Conservation (phyloP, 352 stramenopile genomes). For the Pythium vanterpoolii region DNA sequence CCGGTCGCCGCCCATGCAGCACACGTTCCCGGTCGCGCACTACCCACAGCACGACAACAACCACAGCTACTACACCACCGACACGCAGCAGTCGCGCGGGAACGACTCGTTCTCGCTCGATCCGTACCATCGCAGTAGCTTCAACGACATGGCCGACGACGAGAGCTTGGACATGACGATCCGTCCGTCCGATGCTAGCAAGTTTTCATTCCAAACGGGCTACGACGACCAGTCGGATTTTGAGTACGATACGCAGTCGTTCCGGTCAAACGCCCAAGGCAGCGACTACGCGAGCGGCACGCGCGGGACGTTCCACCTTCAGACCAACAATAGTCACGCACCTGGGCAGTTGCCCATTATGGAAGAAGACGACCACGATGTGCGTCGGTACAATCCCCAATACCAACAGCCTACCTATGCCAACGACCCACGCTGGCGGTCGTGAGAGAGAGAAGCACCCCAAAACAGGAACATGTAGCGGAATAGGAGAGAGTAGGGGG, state of each 20-base stretch:
- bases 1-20: slow-evolving; percentile 38
- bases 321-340: slow-evolving; percentile 19
- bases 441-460: background rate
- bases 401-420: background rate
- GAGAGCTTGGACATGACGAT: slow-evolving; percentile 35
- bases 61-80: background rate
- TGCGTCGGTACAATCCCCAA: slow-evolving; percentile 7
- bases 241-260: slow-evolving; percentile 56
- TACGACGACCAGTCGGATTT: slow-evolving; percentile 73
- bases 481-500: background rate
- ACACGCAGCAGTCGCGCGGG: background rate
- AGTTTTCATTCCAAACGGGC: slow-evolving; percentile 74
- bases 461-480: background rate
- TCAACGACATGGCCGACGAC: slow-evolving; percentile 59
- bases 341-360: slow-evolving; percentile 44
- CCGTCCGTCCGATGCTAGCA: slow-evolving; percentile 52
- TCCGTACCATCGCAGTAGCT: slow-evolving; percentile 64
- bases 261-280: slow-evolving; percentile 30
- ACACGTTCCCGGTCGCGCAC: slow-evolving; percentile 15
- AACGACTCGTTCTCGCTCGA: slow-evolving; percentile 75
- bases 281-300: slow-evolving; percentile 28
- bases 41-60: slow-evolving; percentile 40
- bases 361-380: slow-evolving; percentile 57
- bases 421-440: background rate
- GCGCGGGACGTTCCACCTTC: slow-evolving; percentile 54